Evolutionary conservation across 768 basidiomycete genomes (phyloP), one percentile per base, ranked within the genome.

Genomic region (Boletus huronensis): DNA sequence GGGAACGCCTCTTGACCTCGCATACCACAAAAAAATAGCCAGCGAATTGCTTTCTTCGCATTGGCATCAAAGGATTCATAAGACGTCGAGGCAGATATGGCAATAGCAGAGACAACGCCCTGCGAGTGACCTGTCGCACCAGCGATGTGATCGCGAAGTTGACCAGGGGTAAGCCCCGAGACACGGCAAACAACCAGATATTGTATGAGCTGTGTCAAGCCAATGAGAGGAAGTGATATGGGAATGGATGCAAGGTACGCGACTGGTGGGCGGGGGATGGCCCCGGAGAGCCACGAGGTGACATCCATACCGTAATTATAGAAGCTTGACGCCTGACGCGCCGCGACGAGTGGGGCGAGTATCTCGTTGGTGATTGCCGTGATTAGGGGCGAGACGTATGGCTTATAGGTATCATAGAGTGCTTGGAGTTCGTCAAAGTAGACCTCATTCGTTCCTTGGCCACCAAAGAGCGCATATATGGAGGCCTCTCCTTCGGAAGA

Each of bases 71-170:
- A 90, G 3, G 87, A 84, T 44, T 87, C 85, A 57, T 85, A 84
- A 25, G 85, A 83, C 17, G 78, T 77, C 5, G 94, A 93, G 5
- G 90, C 84, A 7, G 95, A 81, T 64, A 98, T 84, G 36, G 82
- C 86, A 49, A 95, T 82, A n/a, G 97, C 97, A 13, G 95, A 92
- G 45, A 97, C 86, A 62, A 99, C 84, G 60, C 97, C 97, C 72
- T 98, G 96, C 2, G 95, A 98, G 74, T 99, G 97, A 31, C 97
- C 97, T 16, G 97, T 98, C 3, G 94, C 84, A 32, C 96, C 96
- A 10, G 82, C 77, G 51, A 98, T 79, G 43, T 81, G 81, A 43
- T 78, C 73, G 36, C 90, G 84, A 69, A 97, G 79, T 64, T 95
- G 83, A 9, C 85, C 90, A 0, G 93, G 93, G 8, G 83, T 84